phyloP scores from a whole-genome alignment of 2,329 filamentous ascomycete genomes.

The Coleophoma crateriformis region DNA sequence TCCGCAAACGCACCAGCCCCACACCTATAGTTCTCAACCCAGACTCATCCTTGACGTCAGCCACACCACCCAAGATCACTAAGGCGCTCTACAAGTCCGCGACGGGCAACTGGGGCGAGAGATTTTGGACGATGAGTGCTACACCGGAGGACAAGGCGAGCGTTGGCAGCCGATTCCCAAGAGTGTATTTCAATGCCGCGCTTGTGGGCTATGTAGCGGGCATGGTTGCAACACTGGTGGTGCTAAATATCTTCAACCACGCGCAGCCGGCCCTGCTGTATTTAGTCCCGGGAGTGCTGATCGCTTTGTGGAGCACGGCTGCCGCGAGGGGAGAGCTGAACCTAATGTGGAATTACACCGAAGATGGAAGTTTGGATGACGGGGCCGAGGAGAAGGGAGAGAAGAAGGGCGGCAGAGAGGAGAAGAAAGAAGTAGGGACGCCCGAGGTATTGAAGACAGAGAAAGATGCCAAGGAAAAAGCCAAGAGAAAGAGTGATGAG shows the following conservation, averaged over 20 bases:
- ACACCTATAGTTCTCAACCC: constrained; percentile 21
- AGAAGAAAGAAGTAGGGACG: constrained; percentile 1
- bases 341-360: constrained; percentile 77
- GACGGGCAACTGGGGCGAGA: constrained; percentile 75
- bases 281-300: constrained; percentile 80
- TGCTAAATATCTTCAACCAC: constrained; percentile 73
- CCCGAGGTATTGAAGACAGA: constrained; percentile 1
- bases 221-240: constrained; percentile 69
- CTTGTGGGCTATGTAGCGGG: constrained; percentile 72
- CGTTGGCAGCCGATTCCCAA: constrained; percentile 53
- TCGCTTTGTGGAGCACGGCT: constrained; percentile 70
- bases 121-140: constrained; percentile 60
- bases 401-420: constrained; percentile 2
- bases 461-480: background rate
- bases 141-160: constrained; percentile 15
- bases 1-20: constrained; percentile 41
- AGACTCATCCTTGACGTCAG: constrained; percentile 22
- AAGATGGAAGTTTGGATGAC: constrained; percentile 54
- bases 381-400: constrained; percentile 9
- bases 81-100: constrained; percentile 49
- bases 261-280: constrained; percentile 90
- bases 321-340: constrained; percentile 63
- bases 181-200: constrained; percentile 79
- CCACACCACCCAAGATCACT: constrained; percentile 29
- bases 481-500: constrained; percentile 8